Conservation (phyloP, 208 protist genomes). For the Trypanosoma theileri region DNA sequence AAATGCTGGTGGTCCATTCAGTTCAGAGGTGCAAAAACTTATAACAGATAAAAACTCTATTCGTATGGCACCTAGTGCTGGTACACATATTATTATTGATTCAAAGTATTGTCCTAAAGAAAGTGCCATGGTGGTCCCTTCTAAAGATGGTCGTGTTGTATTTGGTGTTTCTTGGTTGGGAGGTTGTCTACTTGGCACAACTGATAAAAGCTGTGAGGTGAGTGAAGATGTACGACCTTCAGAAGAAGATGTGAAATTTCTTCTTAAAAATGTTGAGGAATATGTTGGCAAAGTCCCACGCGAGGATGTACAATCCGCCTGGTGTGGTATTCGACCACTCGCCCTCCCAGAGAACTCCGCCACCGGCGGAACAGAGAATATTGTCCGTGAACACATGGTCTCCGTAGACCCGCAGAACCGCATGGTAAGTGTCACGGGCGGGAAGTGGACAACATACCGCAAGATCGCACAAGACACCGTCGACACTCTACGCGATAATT, state of each 20-base stretch:
- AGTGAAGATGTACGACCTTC: constrained; percentile 58
- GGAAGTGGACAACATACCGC: constrained; percentile 97
- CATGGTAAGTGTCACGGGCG: constrained; percentile 90
- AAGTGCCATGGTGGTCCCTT: constrained; percentile 86
- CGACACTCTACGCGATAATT: constrained; percentile 48
- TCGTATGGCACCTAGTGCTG: constrained; percentile 72
- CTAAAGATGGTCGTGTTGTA: constrained; percentile 92
- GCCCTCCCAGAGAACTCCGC: constrained; percentile 33
- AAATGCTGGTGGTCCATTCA: constrained; percentile 91
- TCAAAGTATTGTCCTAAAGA: constrained; percentile 76
- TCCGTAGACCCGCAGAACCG: constrained; percentile 51
- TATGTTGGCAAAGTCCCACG: constrained; percentile 65
- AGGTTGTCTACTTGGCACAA: constrained; percentile 94
- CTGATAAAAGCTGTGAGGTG: constrained; percentile 76
- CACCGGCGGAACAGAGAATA: constrained; percentile 58
- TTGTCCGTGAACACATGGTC: constrained; percentile 93
- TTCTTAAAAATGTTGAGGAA: constrained; percentile 69
- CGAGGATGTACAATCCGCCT: constrained; percentile 74
- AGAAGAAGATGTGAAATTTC: constrained; percentile 83
- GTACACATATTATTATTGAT: constrained; percentile 88
- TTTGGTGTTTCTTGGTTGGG: constrained; percentile 94
- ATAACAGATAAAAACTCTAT: constrained; percentile 38
- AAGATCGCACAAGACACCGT: constrained; percentile 93
- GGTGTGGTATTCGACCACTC: constrained; percentile 87
- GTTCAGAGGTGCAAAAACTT: constrained; percentile 81